These are phyloP conservation scores for Stagonosporopsis vannaccii DNA, from an alignment of 2,329 filamentous ascomycete genomes.

Conservation along the genomic window DNA sequence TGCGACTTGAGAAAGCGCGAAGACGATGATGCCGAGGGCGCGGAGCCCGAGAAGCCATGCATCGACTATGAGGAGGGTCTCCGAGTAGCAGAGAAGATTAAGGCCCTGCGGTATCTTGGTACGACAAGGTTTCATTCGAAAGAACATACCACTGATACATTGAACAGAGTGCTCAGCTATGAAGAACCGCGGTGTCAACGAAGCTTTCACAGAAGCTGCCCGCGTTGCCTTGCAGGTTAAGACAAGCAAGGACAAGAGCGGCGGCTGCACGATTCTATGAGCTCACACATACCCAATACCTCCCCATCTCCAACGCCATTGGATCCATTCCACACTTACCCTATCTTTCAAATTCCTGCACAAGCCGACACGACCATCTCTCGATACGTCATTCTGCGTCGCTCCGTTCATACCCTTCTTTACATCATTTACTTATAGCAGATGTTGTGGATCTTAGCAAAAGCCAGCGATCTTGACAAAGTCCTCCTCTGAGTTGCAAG, in stretches of 20 bases:
- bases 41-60: constrained; percentile 62
- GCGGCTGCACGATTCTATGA: constrained; percentile 49
- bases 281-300: constrained; percentile 13
- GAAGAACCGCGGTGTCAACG: constrained; percentile 96
- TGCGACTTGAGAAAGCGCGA: constrained; percentile 88
- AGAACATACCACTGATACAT: constrained; percentile 14
- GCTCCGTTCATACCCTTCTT: constrained; percentile 22
- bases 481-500: not conserved
- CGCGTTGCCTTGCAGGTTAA: constrained; percentile 79
- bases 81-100: constrained; percentile 88
- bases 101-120: constrained; percentile 89
- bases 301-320: not conserved
- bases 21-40: constrained; percentile 64
- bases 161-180: constrained; percentile 90
- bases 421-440: constrained; percentile 14
- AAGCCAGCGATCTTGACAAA: not conserved
- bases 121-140: constrained; percentile 30
- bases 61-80: constrained; percentile 93
- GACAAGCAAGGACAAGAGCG: constrained; percentile 57
- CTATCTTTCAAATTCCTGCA: not conserved
- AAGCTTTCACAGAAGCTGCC: constrained; percentile 97
- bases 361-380: constrained; percentile 5
- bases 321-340: constrained; percentile 2
- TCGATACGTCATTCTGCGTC: constrained; percentile 7
- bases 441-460: constrained; percentile 11